Evolutionary conservation across 2,329 filamentous ascomycete genomes (phyloP), one percentile per base, ranked within the genome.

Genomic region (Colletotrichum eremochloae): DNA sequence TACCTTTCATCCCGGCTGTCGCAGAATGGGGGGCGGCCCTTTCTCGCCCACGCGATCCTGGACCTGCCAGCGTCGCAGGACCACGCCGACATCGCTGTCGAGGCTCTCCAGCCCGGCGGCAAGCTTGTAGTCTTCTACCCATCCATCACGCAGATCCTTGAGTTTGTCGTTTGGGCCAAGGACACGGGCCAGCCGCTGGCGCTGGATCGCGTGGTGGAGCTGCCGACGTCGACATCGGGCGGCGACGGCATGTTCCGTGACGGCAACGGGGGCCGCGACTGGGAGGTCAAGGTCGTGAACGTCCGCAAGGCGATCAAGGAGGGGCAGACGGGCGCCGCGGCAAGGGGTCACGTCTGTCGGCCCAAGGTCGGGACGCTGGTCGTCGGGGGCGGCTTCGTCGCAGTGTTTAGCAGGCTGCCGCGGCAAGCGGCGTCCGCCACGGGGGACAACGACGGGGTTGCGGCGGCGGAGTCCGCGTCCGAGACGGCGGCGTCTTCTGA

Each of bases 141-240:
- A 0, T 94, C 90, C 76, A 90, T 96, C 71, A 95, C 93, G 12
- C 94, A 96, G 80, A 92, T 96, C 67, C 90, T 87, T 52, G 87
- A 90, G 6, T 93, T 91, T 71, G 83, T 91, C 38, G 82, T 87
- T 20, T 79, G 84, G 50, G 87, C 90, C 42, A 86, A 86, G 69
- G 81, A 86, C 38, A 82, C 88, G 15, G 81, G 80, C 2, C 82
- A 94, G 65, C 89, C 89, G 20, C 66, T 88, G 31, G 80, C 86
- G 36, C 80, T 91, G 11, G 90, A 92, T 50, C 86, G 84, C 56
- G 88, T 90, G 0, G 77, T 92, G 20, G 91, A 93, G 79, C 81
- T 92, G 74, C 84, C 85, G 8, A 77, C 80, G 11, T 79, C 81
- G 4, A 84, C 82, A 0, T 72, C 67, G 3, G 79, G 78, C 7